A percentile compares a stretch with the other conserved stretches of the same genome.
Evolutionary conservation across 208 protist genomes (phyloP).

Genomic region (Leishmania mexicana): DNA sequence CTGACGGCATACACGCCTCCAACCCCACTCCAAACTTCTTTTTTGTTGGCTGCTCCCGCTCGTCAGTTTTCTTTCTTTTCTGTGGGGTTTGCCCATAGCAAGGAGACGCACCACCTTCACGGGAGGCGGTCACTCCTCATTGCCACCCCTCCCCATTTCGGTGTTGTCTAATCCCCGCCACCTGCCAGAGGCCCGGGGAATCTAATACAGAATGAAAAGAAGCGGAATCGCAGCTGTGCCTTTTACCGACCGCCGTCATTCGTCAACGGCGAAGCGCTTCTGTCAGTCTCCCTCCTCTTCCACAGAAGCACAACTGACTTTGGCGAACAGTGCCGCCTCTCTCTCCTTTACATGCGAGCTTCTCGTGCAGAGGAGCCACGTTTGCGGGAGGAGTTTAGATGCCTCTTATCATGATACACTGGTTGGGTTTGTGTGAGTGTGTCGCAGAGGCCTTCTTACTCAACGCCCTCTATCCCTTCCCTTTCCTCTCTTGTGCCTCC

Average conservation of each 20-base stretch:
- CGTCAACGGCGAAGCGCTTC: not conserved
- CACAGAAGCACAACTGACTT: conserved; percentile 2
- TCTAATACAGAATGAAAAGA: not conserved
- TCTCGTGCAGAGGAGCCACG: not conserved
- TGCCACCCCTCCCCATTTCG: not conserved
- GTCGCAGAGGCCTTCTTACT: not conserved
- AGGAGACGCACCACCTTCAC: not conserved
- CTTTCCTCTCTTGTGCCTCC: not conserved
- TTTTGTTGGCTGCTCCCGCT: not conserved
- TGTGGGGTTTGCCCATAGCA: not conserved
- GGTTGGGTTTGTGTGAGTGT: not conserved
- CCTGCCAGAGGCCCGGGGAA: not conserved
- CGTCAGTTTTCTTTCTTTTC: not conserved
- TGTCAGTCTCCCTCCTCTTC: not conserved
- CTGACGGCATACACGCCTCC: not conserved
- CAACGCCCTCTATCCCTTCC: not conserved
- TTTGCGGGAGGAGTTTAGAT: not conserved
- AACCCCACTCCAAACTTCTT: not conserved
- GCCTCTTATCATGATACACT: not conserved
- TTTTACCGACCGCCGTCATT: not conserved
- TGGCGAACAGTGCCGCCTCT: not conserved
- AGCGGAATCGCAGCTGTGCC: not conserved
- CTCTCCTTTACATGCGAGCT: not conserved
- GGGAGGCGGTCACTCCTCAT: not conserved
- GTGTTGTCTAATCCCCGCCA: not conserved